Evolutionary conservation across 495 filamentous ascomycete genomes (phyloP).

Genomic region (Neurospora hispaniola): DNA sequence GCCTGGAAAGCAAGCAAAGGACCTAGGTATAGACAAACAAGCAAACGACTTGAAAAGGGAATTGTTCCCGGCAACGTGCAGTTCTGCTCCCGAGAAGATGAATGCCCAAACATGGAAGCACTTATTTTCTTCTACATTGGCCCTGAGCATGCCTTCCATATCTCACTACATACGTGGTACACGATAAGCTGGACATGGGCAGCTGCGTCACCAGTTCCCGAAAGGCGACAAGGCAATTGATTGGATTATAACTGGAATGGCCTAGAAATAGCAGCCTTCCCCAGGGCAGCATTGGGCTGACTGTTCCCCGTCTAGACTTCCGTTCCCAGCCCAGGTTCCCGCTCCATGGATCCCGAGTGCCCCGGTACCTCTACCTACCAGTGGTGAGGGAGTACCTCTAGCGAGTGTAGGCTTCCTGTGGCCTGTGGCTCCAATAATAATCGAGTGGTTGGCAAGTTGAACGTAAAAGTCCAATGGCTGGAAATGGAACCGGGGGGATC

Average conservation of each 20-base stretch:
- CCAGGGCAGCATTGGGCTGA: not conserved
- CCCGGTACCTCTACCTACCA: not conserved
- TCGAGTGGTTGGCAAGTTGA: not conserved
- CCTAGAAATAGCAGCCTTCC: not conserved
- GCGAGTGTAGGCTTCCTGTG: not conserved
- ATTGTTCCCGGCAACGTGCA: conserved; percentile 4
- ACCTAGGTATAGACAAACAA: not conserved
- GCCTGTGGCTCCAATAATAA: not conserved
- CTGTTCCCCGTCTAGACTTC: not conserved
- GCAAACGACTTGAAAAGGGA: not conserved
- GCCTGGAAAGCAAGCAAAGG: too few relatives aligned
- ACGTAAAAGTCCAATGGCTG: not conserved
- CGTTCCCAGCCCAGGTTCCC: not conserved
- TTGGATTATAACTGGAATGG: conserved; percentile 2
- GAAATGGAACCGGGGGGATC: not conserved
- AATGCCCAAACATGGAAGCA: not conserved
- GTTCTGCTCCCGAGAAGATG: not conserved
- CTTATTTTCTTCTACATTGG: not conserved
- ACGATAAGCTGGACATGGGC: conserved; percentile 5
- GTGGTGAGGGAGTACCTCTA: not conserved
- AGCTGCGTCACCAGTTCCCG: not conserved
- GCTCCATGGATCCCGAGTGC: not conserved
- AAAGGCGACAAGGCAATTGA: conserved; percentile 7
- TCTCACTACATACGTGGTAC: not conserved
- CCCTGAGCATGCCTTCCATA: not conserved